These are phyloP conservation scores for Torulaspora franciscae DNA, from an alignment of 805 yeast species.

Conservation along the genomic window DNA sequence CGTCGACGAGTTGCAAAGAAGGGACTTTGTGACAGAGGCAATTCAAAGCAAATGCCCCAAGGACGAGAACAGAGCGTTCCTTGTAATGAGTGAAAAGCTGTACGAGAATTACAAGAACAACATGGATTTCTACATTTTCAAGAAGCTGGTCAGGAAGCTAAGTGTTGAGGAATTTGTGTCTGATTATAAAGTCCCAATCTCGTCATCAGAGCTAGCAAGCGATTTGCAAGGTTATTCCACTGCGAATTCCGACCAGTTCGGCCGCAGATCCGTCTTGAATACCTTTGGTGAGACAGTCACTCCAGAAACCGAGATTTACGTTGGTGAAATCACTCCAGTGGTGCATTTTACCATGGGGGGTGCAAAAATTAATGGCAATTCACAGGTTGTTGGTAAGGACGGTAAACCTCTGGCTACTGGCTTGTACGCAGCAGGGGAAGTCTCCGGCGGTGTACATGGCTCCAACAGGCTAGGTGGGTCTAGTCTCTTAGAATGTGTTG, in stretches of 20 bases:
- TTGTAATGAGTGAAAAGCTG: constrained; percentile 42
- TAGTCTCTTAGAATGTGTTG: constrained; percentile 55
- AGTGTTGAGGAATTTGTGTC: constrained; percentile 33
- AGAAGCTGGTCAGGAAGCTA: constrained; percentile 34
- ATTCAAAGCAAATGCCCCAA: constrained; percentile 34
- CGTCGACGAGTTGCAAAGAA: constrained; percentile 49
- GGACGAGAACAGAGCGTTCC: constrained; percentile 32
- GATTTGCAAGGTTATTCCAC: constrained; percentile 27
- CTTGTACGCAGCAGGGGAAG: constrained; percentile 61
- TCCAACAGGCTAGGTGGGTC: constrained; percentile 57
- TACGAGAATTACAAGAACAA: constrained; percentile 45
- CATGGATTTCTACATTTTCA: constrained; percentile 47
- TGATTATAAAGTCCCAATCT: constrained; percentile 22
- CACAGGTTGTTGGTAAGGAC: constrained; percentile 40
- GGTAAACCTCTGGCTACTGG: constrained; percentile 39
- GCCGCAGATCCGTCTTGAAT: constrained; percentile 36
- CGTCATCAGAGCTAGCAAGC: constrained; percentile 22
- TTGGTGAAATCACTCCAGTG: constrained; percentile 55
- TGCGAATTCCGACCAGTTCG: constrained; percentile 33
- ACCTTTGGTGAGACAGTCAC: constrained; percentile 29
- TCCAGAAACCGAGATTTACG: constrained; percentile 35
- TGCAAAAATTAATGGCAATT: constrained; percentile 46
- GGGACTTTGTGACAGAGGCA: constrained; percentile 49
- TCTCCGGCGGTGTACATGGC: constrained; percentile 67
- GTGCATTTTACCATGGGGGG: constrained; percentile 70